Evolutionary conservation across 331 rosid species (phyloP), one percentile per base, ranked within the genome.

Genomic region (Malus hybrid): DNA sequence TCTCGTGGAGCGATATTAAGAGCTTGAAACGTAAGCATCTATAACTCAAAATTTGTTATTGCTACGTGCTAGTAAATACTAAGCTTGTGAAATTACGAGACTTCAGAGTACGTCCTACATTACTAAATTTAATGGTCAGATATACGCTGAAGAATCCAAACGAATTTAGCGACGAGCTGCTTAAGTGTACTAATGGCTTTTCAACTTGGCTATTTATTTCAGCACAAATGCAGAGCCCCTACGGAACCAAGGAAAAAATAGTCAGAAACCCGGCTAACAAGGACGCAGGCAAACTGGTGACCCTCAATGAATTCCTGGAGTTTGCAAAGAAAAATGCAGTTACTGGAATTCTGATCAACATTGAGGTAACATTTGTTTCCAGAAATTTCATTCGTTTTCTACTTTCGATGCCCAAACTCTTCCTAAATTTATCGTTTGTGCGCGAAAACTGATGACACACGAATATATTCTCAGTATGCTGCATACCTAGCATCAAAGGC

Each of bases 1-100:
- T 94, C 63, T 71, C 89, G 6, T 94, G 99, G 99, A 70, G 78
- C 60, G 93, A 94, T 82, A 87, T 94, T 82, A 91, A 86, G 33
- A 73, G 86, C 66, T 22, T 90, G 76, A 86, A 84, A 80, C 96
- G 99, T 94, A 91, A 87, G 48, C 74, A 65, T 80, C 22, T 46
- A 8, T 28, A n/a, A 9, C 9, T n/a, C 52, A 48, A 20, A 44
- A 30, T 61, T 32, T 32, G n/a, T 2, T 28, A 6, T 28, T 28
- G 16, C 12, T 4, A 63, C 7, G 0, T 16, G n/a, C 11, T 3
- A 63, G 10, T 12, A 34, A 28, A 14, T 30, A 26, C 34, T 9
- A 30, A 55, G 18, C 67, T 63, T 71, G 6, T 53, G 68, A 26
- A 9, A 57, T 29, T 10, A 39, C 46, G 0, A 1, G 0, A 10